Evolutionary conservation across 2,329 filamentous ascomycete species (phyloP), one percentile per base, ranked within the genome.

Genomic region (Clarireedia monteithiana): DNA sequence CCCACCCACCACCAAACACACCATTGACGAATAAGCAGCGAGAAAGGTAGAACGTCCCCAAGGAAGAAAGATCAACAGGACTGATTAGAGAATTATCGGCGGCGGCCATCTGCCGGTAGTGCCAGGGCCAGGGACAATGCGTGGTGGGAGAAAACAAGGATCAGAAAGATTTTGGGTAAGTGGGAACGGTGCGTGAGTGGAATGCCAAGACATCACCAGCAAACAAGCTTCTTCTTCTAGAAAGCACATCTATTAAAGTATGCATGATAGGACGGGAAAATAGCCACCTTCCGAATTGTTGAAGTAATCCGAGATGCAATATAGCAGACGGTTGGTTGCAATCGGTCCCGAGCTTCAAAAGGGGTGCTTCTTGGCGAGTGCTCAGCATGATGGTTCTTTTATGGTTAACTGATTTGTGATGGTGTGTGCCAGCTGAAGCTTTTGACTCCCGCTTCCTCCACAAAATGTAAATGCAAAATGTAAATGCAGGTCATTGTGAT

Each of bases 241-340:
- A 49, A 42, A 27, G 14, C 6, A 34, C 12, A 34, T 23, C 4
- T 39, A 36, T 20, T 20, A 20, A 20, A 20, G 17, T 20, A 20
- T 38, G 20, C 39, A 50, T n/a, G 15, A 50, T 20, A 50, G 53
- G 24, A 27, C 42, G 24, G 23, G 36, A 20, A 14, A n/a, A 14
- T 12, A 50, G 36, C 39, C 38, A 55, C 53, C 53, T 55, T 55
- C 53, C 53, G 27, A 12, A 50, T 40, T 55, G 30, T 38, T 26
- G 23, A 10, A 15, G 6, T 10, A 23, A 34, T 24, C 47, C 39
- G 53, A 55, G 4, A 14, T 45, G 40, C 36, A 36, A 38, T 50
- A 45, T 27, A 20, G 17, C 34, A 14, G 47, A 50, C 26, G 12
- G 17, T 27, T 1, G 30, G 12, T 34, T 34, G 10, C 12, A 9